Conservation (phyloP, 148 eudicot species). For the Polygonum aviculare region DNA sequence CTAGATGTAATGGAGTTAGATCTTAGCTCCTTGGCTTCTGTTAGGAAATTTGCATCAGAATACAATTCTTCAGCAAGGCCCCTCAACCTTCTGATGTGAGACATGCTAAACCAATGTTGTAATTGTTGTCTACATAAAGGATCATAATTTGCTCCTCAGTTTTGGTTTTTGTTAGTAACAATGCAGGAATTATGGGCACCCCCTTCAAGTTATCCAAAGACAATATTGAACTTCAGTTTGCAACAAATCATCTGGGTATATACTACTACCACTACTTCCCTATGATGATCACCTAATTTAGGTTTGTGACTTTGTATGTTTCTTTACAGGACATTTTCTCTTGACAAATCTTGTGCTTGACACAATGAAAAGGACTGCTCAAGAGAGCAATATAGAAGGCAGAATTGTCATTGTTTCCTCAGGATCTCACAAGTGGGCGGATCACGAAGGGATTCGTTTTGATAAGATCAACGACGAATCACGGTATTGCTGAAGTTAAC, state of each 20-base stretch:
- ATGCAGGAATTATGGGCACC: constrained; percentile 91
- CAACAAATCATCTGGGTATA: constrained; percentile 81
- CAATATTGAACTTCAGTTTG: constrained; percentile 78
- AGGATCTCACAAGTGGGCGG: constrained; percentile 44
- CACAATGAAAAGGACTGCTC: constrained; percentile 64
- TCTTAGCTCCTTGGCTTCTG: constrained; percentile 68
- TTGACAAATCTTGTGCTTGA: constrained; percentile 75
- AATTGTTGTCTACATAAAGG: background rate
- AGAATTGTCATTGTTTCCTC: constrained; percentile 77
- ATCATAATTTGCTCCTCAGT: background rate
- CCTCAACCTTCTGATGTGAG: constrained; percentile 83
- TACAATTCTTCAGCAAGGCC: constrained; percentile 52
- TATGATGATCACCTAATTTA: background rate
- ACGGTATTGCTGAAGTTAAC: constrained; percentile 22
- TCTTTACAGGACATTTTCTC: constrained; percentile 62
- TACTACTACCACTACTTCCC: background rate
- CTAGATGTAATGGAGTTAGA: constrained; percentile 85
- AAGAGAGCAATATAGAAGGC: constrained; percentile 57
- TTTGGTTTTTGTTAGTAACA: constrained; percentile 44
- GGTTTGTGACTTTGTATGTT: background rate
- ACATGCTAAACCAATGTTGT: background rate
- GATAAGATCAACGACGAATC: constrained; percentile 62
- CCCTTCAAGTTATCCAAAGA: constrained; percentile 73
- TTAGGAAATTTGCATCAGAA: constrained; percentile 66
- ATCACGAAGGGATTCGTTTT: constrained; percentile 64